phyloP scores from a whole-genome alignment of 148 eudicot genomes.

The Chenopodium album region DNA sequence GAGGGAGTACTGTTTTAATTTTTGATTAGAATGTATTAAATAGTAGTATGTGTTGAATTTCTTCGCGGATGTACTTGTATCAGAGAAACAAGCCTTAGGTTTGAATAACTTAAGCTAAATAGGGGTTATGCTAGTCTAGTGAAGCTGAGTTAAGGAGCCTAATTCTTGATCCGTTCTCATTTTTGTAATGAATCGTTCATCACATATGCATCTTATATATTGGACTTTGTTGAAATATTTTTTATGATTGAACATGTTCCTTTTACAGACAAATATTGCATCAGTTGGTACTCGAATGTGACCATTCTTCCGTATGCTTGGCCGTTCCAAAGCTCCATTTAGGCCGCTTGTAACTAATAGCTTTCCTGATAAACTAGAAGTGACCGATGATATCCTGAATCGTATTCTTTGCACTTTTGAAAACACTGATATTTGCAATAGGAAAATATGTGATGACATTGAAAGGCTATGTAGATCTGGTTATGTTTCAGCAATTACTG shows the following conservation, averaged over 20 bases:
- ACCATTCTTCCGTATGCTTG: constrained; percentile 31
- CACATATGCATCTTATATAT: not conserved
- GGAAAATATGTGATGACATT: constrained; percentile 42
- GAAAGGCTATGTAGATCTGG: constrained; percentile 47
- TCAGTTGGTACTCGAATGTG: constrained; percentile 39
- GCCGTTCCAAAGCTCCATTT: constrained; percentile 26
- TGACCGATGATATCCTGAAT: constrained; percentile 40
- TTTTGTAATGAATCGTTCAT: not conserved
- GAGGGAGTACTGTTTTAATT: too few species aligned
- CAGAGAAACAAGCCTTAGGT: not conserved
- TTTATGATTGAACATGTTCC: constrained; percentile 29
- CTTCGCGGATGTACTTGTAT: not conserved
- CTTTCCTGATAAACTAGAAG: constrained; percentile 39
- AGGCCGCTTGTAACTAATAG: constrained; percentile 43
- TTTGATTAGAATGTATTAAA: too few species aligned
- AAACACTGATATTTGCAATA: constrained; percentile 29
- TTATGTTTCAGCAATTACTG: constrained; percentile 41
- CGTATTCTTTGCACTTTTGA: constrained; percentile 42
- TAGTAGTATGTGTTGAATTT: too few species aligned
- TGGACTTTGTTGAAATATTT: not conserved
- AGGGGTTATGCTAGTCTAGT: not conserved
- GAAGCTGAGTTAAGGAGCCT: not conserved
- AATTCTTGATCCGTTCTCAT: not conserved
- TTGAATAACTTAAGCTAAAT: not conserved
- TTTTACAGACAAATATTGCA: constrained; percentile 45